Evolutionary conservation across 108 stramenopile species (phyloP), one percentile per base, ranked within the genome.

Genomic region (Fragilariopsis cylindrus): DNA sequence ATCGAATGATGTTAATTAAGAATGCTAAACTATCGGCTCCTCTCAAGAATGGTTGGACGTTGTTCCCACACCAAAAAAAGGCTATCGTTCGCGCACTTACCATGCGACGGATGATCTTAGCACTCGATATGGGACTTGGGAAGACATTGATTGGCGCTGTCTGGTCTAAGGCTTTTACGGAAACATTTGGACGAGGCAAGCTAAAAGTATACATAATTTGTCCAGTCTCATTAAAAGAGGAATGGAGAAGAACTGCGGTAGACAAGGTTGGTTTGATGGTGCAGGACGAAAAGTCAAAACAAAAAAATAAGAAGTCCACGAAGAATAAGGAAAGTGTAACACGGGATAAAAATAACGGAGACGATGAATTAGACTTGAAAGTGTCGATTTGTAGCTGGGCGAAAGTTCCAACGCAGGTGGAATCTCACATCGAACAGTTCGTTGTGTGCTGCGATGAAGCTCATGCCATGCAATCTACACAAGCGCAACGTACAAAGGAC

Each of bases 401-500:
- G 5, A 88, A 88, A 54, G 78, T 91, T 41, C 80, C 85, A 18
- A 80, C 67, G 15, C 48, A 50, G 40, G 73, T 89, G 12, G 65
- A 67, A 40, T 39, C 71, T 8, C 30, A 15, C 39, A 67, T 83
- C 9, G 55, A 87, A 50, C 63, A 77, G 1, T 90, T 72, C 72
- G 76, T 95, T 40, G 87, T 90, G 8, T 83, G 90, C 50, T 84
- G 73, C 47, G 93, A 94, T 57, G 93, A 94, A 73, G 93, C 93
- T 3, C 93, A 96, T 65, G 64, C 68, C 19, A 89, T 95, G 82
- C 94, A 95, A 77, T 83, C 83, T 19, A 90, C 90, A 82, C 55
- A 67, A 21, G 57, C 88, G 7, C 54, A 72, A 15, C 83, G 87
- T 45, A 96, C 94, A 6, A 81, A 82, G 64, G 84, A 83, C 71